These are phyloP conservation scores for Peronospora farinosa DNA, from an alignment of 352 stramenopile genomes.

Conservation along the genomic window DNA sequence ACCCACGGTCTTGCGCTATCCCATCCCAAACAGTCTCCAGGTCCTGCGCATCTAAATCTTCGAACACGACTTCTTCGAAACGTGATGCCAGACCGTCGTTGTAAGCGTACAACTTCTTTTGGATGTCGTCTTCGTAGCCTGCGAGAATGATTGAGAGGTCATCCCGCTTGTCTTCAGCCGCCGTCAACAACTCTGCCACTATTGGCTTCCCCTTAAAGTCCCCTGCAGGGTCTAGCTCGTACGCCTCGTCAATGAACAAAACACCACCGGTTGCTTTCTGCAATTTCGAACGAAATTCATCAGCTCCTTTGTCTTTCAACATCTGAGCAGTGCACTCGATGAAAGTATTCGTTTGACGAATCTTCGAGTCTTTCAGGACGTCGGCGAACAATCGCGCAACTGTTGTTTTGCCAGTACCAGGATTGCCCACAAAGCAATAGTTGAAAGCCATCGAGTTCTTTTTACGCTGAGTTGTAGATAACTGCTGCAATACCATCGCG, in stretches of 20 bases:
- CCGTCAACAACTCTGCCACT: slow-evolving; percentile 83
- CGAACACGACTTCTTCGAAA: slow-evolving; percentile 84
- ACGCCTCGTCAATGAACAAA: slow-evolving; percentile 92
- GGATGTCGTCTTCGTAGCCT: slow-evolving; percentile 90
- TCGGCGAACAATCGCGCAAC: slow-evolving; percentile 77
- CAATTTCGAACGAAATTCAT: slow-evolving; percentile 77
- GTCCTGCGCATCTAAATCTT: slow-evolving; percentile 88
- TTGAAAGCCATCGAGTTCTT: slow-evolving; percentile 66
- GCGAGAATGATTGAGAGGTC: slow-evolving; percentile 87
- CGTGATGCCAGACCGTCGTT: slow-evolving; percentile 84
- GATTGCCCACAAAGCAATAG: slow-evolving; percentile 73
- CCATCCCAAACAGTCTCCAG: slow-evolving; percentile 70
- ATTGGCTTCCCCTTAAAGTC: slow-evolving; percentile 82
- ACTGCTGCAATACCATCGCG: slow-evolving; percentile 47
- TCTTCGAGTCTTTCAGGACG: slow-evolving; percentile 68
- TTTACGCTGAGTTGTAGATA: slow-evolving; percentile 52
- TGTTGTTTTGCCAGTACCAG: slow-evolving; percentile 73
- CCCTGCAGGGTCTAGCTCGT: slow-evolving; percentile 78
- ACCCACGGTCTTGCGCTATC: slow-evolving; percentile 39
- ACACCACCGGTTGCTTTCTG: slow-evolving; percentile 66
- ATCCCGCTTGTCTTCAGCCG: slow-evolving; percentile 80
- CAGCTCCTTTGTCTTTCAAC: slow-evolving; percentile 61
- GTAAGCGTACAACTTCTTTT: slow-evolving; percentile 89
- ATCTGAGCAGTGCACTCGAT: slow-evolving; percentile 53
- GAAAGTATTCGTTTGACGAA: slow-evolving; percentile 40